Evolutionary conservation across 345 rosid species (phyloP), one percentile per base, ranked within the genome.

Genomic region (Draba incana): DNA sequence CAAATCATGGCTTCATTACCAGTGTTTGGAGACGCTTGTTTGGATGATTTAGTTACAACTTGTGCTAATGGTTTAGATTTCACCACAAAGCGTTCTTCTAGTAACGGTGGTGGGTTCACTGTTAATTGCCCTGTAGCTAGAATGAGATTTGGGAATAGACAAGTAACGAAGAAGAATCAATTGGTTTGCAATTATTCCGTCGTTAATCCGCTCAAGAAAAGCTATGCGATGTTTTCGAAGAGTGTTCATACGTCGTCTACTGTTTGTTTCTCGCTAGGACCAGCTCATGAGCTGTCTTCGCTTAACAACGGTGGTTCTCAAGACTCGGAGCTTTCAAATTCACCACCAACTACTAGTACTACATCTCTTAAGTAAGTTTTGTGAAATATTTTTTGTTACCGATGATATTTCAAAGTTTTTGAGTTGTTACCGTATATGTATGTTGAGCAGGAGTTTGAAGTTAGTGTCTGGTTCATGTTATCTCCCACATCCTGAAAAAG

Each of bases 401-500:
- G 3, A 45, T 11, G 12, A 24, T 3, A 48, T 48, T 6, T 15
- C 9, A 2, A 25, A 23, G 66, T 43, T n/a, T 55, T 35, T 42
- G 38, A 58, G 37, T 33, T 33, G 6, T 14, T 69, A 68, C 62
- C 8, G 12, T 61, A 4, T 10, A 28, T 61, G 56, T 69, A 70
- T 60, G 58, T 66, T 63, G 80, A 58, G 72, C 60, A 88, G 83
- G 81, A 71, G 39, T 38, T 66, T 91, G 81, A 89, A 75, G 83
- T 84, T 94, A 66, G 73, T 86, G 44, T 91, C 96, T 1, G 97
- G 90, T 24, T 87, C 97, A 23, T 88, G 81, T 71, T 88, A 83
- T 81, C 81, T 86, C 52, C 99, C 97, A 2, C 99, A 94, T 83
- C 99, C 98, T 55, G 93, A 86, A 63, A 94, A 94, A 76, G 93